Percentiles rank a stretch among this genome's conserved stretches.
phyloP scores from a whole-genome alignment of 2,329 filamentous ascomycete species.

The Fusarium concolor region DNA sequence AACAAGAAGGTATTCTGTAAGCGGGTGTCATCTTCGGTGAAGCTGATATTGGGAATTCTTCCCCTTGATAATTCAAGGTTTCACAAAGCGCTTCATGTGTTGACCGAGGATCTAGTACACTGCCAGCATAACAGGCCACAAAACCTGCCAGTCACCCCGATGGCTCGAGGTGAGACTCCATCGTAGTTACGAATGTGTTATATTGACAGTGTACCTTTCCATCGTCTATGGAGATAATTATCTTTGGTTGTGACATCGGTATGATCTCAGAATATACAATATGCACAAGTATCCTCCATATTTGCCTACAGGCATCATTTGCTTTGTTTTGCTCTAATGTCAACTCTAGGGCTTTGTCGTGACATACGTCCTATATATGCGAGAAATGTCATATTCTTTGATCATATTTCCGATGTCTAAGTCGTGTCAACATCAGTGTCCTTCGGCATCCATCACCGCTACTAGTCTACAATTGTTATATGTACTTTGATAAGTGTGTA shows the following conservation, averaged over 20 bases:
- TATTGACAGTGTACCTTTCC: neutral
- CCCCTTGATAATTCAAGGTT: neutral
- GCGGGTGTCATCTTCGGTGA: neutral
- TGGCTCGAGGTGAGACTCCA: neutral
- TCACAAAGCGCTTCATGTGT: neutral
- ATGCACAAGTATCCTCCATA: neutral
- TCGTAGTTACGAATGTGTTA: constrained; percentile 65
- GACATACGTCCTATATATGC: neutral
- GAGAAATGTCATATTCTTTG: neutral
- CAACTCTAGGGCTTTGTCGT: neutral
- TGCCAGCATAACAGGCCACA: neutral
- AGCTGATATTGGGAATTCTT: too few species aligned
- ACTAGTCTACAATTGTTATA: neutral
- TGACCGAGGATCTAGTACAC: neutral
- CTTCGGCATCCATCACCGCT: neutral
- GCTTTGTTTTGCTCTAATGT: neutral
- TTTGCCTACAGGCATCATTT: neutral
- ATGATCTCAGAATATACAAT: neutral
- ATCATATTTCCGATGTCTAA: neutral
- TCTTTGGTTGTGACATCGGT: neutral
- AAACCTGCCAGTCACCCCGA: neutral
- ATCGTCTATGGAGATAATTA: neutral
- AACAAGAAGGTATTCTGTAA: neutral
- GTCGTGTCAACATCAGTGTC: neutral
- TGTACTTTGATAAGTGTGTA: neutral